A percentile compares a stretch with the other conserved stretches of the same genome.
phyloP scores from a whole-genome alignment of 2,329 filamentous ascomycete genomes.

The Oidium heveae region DNA sequence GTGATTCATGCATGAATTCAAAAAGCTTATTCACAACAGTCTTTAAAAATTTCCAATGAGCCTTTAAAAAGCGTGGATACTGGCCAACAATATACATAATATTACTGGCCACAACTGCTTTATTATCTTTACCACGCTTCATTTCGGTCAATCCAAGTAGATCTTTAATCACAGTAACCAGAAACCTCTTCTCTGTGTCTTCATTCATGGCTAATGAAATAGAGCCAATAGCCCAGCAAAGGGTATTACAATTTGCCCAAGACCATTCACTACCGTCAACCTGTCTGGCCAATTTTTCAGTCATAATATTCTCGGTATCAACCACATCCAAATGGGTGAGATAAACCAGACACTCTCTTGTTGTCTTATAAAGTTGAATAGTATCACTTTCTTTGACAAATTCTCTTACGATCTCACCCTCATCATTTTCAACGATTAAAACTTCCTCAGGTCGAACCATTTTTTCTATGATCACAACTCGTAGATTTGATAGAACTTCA shows the following conservation, averaged over 20 bases:
- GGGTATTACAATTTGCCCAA: constrained; percentile 97
- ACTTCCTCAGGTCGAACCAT: constrained; percentile 98
- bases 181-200: constrained; percentile 93
- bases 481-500: constrained; percentile 77
- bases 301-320: constrained; percentile 98
- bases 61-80: constrained; percentile 93
- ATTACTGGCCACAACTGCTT: constrained; percentile 94
- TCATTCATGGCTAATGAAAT: constrained; percentile 99
- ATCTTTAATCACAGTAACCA: constrained; percentile 97
- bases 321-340: constrained; percentile 92
- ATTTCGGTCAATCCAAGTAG: constrained; percentile 89
- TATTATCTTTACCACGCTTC: constrained; percentile 99
- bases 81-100: constrained; percentile 99
- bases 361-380: constrained; percentile 97
- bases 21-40: constrained; percentile 99
- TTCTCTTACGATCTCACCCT: constrained; percentile 94
- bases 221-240: constrained; percentile 97
- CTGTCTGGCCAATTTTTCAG: constrained; percentile 84
- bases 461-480: constrained; percentile 98
- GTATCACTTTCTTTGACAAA: constrained; percentile 99
- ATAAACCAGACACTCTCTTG: constrained; percentile 87
- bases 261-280: constrained; percentile 95
- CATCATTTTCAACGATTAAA: constrained; percentile 96
- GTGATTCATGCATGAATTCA: constrained; percentile 99
- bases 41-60: constrained; percentile 99